These are phyloP conservation scores for Starmerella davenportii DNA, from an alignment of 805 yeast species.

Conservation along the genomic window DNA sequence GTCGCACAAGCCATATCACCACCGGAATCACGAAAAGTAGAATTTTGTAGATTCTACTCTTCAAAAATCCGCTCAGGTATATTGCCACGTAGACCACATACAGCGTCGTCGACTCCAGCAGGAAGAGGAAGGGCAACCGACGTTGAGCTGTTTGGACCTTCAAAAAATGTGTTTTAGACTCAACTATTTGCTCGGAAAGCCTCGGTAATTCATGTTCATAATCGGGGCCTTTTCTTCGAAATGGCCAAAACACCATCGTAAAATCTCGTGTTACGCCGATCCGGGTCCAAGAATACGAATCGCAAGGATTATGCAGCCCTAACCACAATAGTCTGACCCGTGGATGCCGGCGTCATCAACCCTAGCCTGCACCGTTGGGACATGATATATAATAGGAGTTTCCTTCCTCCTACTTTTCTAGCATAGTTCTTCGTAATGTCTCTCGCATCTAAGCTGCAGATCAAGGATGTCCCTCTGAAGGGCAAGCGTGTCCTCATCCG, in stretches of 20 bases:
- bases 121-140: constrained; percentile 19
- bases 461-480: constrained; percentile 69
- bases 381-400: constrained; percentile 6
- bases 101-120: constrained; percentile 20
- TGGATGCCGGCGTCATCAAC: constrained; percentile 7
- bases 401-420: not conserved
- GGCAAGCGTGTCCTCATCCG: constrained; percentile 96
- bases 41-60: not conserved
- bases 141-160: constrained; percentile 16
- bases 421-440: constrained; percentile 40
- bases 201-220: constrained; percentile 24
- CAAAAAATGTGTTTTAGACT: constrained; percentile 3
- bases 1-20: constrained; percentile 11
- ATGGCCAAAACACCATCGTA: constrained; percentile 4
- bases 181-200: constrained; percentile 18
- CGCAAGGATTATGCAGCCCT: constrained; percentile 1
- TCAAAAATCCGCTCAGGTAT: not conserved
- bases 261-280: constrained; percentile 1
- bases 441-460: constrained; percentile 79
- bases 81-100: constrained; percentile 17
- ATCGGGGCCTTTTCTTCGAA: constrained; percentile 8
- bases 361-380: constrained; percentile 9
- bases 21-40: constrained; percentile 7
- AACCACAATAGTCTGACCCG: constrained; percentile 3
- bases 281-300: constrained; percentile 1